Evolutionary conservation across 306 rosid genomes (phyloP).

Genomic region (Parietaria judaica): DNA sequence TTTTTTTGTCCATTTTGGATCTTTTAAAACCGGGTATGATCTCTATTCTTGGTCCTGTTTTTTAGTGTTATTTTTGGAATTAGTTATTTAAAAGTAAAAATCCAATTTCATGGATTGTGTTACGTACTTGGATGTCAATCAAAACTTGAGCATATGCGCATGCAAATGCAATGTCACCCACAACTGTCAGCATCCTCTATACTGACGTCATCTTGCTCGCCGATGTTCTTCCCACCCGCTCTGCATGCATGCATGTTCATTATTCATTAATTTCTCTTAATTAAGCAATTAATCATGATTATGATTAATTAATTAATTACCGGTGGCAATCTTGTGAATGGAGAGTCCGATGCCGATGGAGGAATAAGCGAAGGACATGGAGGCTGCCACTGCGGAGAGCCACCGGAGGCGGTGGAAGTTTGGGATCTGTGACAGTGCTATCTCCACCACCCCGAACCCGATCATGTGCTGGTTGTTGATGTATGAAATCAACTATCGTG

Average conservation of each 20-base stretch:
- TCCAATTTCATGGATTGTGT: neutral
- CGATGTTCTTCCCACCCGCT: conserved; percentile 35
- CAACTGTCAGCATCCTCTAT: conserved; percentile 44
- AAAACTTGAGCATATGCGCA: conserved; percentile 27
- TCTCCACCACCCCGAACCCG: conserved; percentile 41
- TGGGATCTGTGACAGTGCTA: conserved; percentile 46
- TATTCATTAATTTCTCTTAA: too few species aligned
- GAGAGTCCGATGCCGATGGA: conserved; percentile 43
- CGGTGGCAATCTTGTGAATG: conserved; percentile 27
- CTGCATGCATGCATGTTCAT: conserved; percentile 18
- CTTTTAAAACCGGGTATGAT: too few species aligned
- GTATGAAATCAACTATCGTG: too few species aligned
- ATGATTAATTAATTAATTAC: conserved; percentile 18
- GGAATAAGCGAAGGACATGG: conserved; percentile 49
- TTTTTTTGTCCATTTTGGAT: too few species aligned
- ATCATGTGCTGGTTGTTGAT: conserved; percentile 54
- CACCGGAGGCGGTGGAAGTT: conserved; percentile 39
- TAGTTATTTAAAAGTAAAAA: neutral
- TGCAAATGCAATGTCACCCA: conserved; percentile 57
- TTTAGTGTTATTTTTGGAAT: too few species aligned
- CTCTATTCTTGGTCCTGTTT: too few species aligned
- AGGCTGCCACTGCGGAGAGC: conserved; percentile 44
- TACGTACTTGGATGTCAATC: conserved; percentile 43
- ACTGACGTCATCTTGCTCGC: conserved; percentile 35
- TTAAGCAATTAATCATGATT: too few species aligned